A percentile compares a stretch with the other conserved stretches of the same genome.
Conservation (phyloP, 2,329 filamentous ascomycete species). For the Penicillium verrucosum region DNA sequence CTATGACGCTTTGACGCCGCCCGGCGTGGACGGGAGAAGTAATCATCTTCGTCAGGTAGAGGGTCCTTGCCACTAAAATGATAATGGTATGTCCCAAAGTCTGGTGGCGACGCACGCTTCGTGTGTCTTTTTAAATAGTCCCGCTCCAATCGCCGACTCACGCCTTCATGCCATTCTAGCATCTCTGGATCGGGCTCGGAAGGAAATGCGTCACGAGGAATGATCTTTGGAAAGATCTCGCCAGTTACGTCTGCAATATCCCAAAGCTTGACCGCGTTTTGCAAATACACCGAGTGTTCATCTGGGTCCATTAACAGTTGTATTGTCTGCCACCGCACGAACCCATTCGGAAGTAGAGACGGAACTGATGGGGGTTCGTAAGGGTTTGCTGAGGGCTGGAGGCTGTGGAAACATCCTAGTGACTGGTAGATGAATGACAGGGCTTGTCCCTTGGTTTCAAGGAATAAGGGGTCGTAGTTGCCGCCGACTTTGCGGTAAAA, state of each 20-base stretch:
- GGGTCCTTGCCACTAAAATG: slow-evolving; percentile 35
- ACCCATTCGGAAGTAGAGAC: slow-evolving; percentile 77
- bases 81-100: slow-evolving; percentile 26
- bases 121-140: slow-evolving; percentile 51
- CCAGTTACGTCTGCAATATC: slow-evolving; percentile 68
- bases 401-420: slow-evolving; percentile 81
- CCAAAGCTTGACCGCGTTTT: slow-evolving; percentile 75
- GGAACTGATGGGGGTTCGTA: slow-evolving; percentile 76
- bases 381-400: slow-evolving; percentile 68
- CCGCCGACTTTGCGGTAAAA: slow-evolving; percentile 75
- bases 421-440: slow-evolving; percentile 92
- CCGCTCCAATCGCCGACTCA: slow-evolving; percentile 65
- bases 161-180: slow-evolving; percentile 77
- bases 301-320: slow-evolving; percentile 84
- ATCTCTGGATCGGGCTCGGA: slow-evolving; percentile 71
- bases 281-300: slow-evolving; percentile 80
- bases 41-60: slow-evolving; percentile 25
- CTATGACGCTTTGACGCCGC: slow-evolving; percentile 16
- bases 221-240: slow-evolving; percentile 54
- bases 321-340: slow-evolving; percentile 90
- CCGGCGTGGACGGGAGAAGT: slow-evolving; percentile 16
- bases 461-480: slow-evolving; percentile 75
- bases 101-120: slow-evolving; percentile 33
- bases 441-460: slow-evolving; percentile 67
- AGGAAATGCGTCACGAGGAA: slow-evolving; percentile 71